Conservation (phyloP, 768 basidiomycete genomes). For the Mycena epipterygia region DNA sequence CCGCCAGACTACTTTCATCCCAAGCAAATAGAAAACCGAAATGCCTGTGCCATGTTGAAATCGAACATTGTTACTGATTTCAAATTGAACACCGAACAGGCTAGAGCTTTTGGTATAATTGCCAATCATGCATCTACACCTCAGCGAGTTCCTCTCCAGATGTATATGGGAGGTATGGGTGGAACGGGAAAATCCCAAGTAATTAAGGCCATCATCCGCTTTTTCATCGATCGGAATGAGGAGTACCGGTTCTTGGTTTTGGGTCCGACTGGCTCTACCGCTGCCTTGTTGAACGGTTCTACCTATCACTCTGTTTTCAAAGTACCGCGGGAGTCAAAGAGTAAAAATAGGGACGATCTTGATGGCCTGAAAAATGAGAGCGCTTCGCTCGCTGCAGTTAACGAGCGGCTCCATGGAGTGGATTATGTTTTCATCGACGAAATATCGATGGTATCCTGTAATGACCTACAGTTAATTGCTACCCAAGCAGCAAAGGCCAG, state of each 20-base stretch:
- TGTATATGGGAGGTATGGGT: slow-evolving; percentile 50
- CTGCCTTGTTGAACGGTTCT: slow-evolving; percentile 47
- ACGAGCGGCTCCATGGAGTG: slow-evolving; percentile 10
- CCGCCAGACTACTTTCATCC: background rate
- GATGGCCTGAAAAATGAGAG: background rate
- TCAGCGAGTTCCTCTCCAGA: slow-evolving; percentile 36
- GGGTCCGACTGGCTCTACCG: slow-evolving; percentile 50
- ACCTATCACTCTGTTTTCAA: slow-evolving; percentile 41
- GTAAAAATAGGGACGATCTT: background rate
- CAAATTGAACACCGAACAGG: slow-evolving; percentile 47
- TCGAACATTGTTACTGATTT: slow-evolving; percentile 17
- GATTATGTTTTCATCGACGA: slow-evolving; percentile 43
- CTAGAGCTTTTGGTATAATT: slow-evolving; percentile 47
- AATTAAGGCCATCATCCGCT: slow-evolving; percentile 37
- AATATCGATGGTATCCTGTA: slow-evolving; percentile 44
- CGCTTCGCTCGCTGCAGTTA: background rate
- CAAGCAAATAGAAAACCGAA: background rate
- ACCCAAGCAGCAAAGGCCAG: slow-evolving; percentile 34
- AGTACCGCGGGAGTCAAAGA: background rate
- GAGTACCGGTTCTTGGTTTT: slow-evolving; percentile 38
- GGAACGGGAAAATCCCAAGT: slow-evolving; percentile 50
- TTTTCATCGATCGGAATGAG: slow-evolving; percentile 40
- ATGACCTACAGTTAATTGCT: slow-evolving; percentile 43
- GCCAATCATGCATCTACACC: slow-evolving; percentile 36
- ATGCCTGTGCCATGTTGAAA: background rate